phyloP scores from a whole-genome alignment of 805 yeast species.

The Ogataea polymorpha region DNA sequence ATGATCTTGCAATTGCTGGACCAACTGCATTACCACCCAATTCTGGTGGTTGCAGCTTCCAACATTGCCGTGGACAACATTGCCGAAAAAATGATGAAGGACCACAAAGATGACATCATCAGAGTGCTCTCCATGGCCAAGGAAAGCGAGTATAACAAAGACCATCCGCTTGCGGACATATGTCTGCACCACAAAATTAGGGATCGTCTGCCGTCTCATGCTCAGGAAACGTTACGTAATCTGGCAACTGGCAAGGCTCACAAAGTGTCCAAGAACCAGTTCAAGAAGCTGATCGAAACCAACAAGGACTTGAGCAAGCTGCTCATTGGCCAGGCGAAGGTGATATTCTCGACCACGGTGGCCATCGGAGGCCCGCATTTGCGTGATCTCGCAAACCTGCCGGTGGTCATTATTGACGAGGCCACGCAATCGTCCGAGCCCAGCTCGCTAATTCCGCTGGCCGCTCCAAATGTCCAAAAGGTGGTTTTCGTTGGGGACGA shows the following conservation, averaged over 20 bases:
- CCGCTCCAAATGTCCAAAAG: slow-evolving; percentile 63
- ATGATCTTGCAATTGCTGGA: slow-evolving; percentile 70
- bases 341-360: slow-evolving; percentile 69
- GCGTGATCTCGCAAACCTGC: slow-evolving; percentile 45
- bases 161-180: slow-evolving; percentile 55
- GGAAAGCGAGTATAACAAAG: slow-evolving; percentile 54
- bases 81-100: slow-evolving; percentile 60
- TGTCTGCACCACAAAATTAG: slow-evolving; percentile 63
- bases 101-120: slow-evolving; percentile 48
- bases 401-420: slow-evolving; percentile 76
- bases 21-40: slow-evolving; percentile 56
- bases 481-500: slow-evolving; percentile 78
- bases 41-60: slow-evolving; percentile 71
- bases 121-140: slow-evolving; percentile 60
- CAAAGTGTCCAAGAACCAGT: slow-evolving; percentile 42
- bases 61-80: slow-evolving; percentile 75
- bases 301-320: slow-evolving; percentile 45
- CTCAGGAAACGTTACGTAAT: slow-evolving; percentile 42
- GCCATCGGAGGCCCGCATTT: slow-evolving; percentile 67
- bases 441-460: slow-evolving; percentile 64
- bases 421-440: slow-evolving; percentile 77
- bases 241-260: slow-evolving; percentile 42
- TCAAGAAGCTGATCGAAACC: slow-evolving; percentile 46
- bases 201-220: slow-evolving; percentile 44
- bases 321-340: slow-evolving; percentile 60